Evolutionary conservation across 2,329 filamentous ascomycete genomes (phyloP).

Genomic region (Penicillium sp.): DNA sequence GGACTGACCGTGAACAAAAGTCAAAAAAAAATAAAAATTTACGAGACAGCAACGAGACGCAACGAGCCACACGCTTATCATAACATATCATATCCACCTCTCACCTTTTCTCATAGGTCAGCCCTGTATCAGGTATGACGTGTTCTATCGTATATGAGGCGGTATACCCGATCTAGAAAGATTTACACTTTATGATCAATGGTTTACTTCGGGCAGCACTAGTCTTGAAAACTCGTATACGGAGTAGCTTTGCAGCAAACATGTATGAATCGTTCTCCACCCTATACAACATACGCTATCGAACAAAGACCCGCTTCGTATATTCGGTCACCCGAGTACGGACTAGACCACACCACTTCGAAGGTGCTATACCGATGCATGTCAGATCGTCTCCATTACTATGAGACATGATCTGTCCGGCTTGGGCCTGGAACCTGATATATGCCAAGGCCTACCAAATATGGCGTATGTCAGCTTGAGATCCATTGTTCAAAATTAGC

Average conservation of each 20-base stretch:
- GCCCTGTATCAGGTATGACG: conserved; percentile 3
- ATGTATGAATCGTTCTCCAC: neutral
- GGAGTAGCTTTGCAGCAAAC: neutral
- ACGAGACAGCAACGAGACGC: neutral
- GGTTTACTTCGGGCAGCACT: neutral
- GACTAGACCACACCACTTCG: neutral
- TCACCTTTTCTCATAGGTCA: conserved; percentile 5
- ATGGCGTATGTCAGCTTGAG: neutral
- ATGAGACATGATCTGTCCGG: neutral
- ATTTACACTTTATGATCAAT: neutral
- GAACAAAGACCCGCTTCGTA: neutral
- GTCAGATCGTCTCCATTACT: neutral
- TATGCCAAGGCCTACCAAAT: neutral
- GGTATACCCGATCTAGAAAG: neutral
- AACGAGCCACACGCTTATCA: neutral
- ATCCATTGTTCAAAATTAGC: neutral
- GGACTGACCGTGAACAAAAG: neutral
- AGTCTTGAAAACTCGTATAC: neutral
- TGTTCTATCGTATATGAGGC: neutral
- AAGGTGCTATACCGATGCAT: conserved; percentile 2
- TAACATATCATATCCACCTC: neutral
- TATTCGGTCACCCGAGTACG: neutral
- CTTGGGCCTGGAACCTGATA: neutral
- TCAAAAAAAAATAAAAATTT: neutral
- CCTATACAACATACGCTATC: neutral